These are phyloP conservation scores for Pinus albicaulis DNA, from an alignment of 75 land plant genomes.

Conservation along the genomic window DNA sequence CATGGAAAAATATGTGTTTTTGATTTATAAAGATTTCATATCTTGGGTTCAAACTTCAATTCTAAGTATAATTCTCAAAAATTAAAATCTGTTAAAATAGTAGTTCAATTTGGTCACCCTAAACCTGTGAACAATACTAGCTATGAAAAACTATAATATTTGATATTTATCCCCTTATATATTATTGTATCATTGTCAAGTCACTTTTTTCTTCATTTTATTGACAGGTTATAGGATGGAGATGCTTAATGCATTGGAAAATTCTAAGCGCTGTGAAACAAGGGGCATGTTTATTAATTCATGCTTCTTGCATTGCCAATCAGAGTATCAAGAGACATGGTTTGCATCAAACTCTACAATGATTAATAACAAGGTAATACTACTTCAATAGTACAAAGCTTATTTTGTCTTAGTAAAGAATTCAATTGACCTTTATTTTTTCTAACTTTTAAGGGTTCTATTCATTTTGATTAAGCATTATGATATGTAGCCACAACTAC, in stretches of 20 bases:
- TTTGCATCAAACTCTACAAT: constrained; percentile 31
- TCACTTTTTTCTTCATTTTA: background rate
- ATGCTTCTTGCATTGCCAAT: constrained; percentile 58
- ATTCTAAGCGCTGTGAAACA: constrained; percentile 10
- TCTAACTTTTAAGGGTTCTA: no score
- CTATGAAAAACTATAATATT: background rate
- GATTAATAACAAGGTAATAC: constrained; percentile 33
- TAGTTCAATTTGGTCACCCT: background rate
- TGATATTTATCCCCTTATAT: background rate
- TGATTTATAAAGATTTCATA: background rate
- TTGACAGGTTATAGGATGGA: constrained; percentile 38
- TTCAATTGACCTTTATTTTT: background rate
- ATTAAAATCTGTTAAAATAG: background rate
- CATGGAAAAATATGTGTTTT: background rate
- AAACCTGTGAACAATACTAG: background rate
- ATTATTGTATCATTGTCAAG: background rate
- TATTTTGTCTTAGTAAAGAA: background rate
- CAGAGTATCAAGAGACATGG: constrained; percentile 49
- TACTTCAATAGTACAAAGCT: background rate
- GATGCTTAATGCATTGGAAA: constrained; percentile 42
- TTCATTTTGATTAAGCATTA: no score
- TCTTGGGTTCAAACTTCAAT: background rate
- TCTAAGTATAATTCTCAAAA: background rate
- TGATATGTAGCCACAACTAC: no score
- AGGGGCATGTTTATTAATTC: constrained; percentile 54